A percentile compares a stretch with the other conserved stretches of the same genome.
Conservation (phyloP, 1,284 basidiomycete genomes). For the Kalmanozyma brasiliensis region DNA sequence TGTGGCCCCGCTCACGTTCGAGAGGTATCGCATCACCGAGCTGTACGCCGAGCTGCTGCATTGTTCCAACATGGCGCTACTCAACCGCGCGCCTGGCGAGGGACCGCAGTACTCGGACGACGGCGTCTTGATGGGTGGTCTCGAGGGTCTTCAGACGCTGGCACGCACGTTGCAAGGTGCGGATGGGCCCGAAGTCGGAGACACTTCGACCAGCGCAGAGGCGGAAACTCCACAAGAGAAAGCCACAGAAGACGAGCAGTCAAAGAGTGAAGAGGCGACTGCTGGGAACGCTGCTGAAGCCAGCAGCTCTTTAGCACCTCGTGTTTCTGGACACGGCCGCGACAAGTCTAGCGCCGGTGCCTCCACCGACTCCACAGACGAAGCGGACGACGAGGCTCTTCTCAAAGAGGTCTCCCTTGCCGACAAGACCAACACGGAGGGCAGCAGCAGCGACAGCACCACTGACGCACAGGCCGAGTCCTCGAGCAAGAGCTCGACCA, state of each 20-base stretch:
- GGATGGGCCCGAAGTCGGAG: slow-evolving; percentile 48
- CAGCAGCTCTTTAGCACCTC: not conserved
- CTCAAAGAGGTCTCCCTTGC: slow-evolving; percentile 57
- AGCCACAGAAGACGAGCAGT: not conserved
- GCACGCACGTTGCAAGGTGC: slow-evolving; percentile 60
- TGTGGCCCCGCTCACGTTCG: slow-evolving; percentile 86
- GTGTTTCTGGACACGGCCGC: slow-evolving; percentile 25
- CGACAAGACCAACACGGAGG: slow-evolving; percentile 18
- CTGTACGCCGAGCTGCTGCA: slow-evolving; percentile 96
- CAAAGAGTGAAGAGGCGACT: not conserved
- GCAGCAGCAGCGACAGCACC: slow-evolving; percentile 3
- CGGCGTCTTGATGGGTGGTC: slow-evolving; percentile 62
- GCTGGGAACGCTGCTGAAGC: not conserved
- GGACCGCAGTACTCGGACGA: slow-evolving; percentile 64
- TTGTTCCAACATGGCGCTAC: slow-evolving; percentile 95
- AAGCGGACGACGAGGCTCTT: slow-evolving; percentile 59
- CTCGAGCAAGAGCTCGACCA: slow-evolving; percentile 9
- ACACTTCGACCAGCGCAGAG: slow-evolving; percentile 21
- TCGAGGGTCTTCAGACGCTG: slow-evolving; percentile 66
- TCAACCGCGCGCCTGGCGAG: slow-evolving; percentile 76
- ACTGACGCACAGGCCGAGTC: not conserved
- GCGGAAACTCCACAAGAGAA: slow-evolving; percentile 4
- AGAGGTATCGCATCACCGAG: slow-evolving; percentile 96
- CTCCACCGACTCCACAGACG: slow-evolving; percentile 54
- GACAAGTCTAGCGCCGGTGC: slow-evolving; percentile 45